Conservation (phyloP, 129 eudicot species). For the Chrysanthemum lavandulifolium region DNA sequence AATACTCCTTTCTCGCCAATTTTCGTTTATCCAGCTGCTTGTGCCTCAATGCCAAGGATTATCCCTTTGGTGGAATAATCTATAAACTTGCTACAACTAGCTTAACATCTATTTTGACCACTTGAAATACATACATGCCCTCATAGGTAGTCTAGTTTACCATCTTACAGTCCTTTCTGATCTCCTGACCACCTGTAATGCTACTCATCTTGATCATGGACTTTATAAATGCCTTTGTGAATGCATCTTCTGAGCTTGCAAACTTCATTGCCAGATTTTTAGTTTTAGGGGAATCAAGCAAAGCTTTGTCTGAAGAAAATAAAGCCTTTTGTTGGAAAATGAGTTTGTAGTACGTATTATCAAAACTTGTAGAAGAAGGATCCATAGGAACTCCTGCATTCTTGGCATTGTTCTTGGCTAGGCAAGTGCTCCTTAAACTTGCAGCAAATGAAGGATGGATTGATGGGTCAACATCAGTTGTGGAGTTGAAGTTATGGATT, state of each 20-base stretch:
- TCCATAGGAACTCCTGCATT: conserved; percentile 80
- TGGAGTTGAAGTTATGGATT: conserved; percentile 61
- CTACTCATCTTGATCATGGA: conserved; percentile 98
- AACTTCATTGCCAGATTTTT: conserved; percentile 51
- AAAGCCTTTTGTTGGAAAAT: conserved; percentile 61
- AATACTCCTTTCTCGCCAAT: no score
- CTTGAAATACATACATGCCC: conserved; percentile 14
- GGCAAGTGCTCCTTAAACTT: conserved; percentile 51
- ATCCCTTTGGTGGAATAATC: no score
- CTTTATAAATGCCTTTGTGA: conserved; percentile 57
- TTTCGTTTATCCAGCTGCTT: no score
- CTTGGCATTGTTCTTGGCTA: conserved; percentile 42
- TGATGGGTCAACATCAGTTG: conserved; percentile 62
- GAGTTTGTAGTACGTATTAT: conserved; percentile 66
- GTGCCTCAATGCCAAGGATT: neutral
- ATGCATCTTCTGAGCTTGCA: conserved; percentile 61
- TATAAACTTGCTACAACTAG: neutral
- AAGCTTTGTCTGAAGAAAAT: conserved; percentile 76
- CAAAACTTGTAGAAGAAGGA: conserved; percentile 71
- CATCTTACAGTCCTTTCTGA: conserved; percentile 68
- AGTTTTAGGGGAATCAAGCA: conserved; percentile 54
- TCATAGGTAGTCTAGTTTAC: conserved; percentile 40
- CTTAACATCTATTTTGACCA: neutral
- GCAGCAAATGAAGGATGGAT: conserved; percentile 60
- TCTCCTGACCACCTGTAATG: conserved; percentile 77